Percentiles rank a stretch among this genome's conserved stretches.
These are phyloP conservation scores for Rhododendron simsii DNA, from an alignment of 148 eudicot species.

Conservation along the genomic window DNA sequence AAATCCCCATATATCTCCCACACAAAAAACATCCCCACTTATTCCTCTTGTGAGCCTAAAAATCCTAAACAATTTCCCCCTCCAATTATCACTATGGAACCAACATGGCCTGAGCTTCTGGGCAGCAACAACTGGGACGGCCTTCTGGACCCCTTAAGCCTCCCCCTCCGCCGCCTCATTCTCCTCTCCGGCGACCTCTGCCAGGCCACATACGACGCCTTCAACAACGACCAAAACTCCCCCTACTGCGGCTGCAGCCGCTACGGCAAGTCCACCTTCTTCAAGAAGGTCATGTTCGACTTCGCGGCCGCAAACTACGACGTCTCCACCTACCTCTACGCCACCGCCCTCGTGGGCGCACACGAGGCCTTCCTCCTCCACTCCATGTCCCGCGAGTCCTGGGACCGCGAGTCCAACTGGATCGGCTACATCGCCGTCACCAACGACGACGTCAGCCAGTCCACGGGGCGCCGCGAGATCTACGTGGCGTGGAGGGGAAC, in stretches of 20 bases:
- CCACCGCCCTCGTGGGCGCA: conserved; percentile 16
- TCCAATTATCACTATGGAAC: neutral
- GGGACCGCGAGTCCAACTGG: conserved; percentile 27
- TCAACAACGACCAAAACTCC: conserved; percentile 20
- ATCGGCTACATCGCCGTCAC: conserved; percentile 23
- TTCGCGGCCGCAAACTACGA: conserved; percentile 9
- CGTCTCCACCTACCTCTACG: conserved; percentile 17
- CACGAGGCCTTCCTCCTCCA: conserved; percentile 14
- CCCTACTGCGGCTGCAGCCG: conserved; percentile 19
- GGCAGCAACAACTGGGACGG: conserved; percentile 69
- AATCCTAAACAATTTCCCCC: neutral
- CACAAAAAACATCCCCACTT: neutral
- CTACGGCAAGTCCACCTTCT: conserved; percentile 16
- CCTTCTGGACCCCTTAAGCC: conserved; percentile 59
- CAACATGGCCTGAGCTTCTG: conserved; percentile 44
- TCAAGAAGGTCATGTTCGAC: conserved; percentile 12
- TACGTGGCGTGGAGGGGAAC: conserved; percentile 26
- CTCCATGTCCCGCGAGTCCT: conserved; percentile 9
- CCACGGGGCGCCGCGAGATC: conserved; percentile 16
- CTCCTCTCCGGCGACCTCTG: conserved; percentile 86
- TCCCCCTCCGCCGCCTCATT: conserved; percentile 54
- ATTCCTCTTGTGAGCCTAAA: neutral
- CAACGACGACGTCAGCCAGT: conserved; percentile 8
- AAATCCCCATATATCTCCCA: neutral
- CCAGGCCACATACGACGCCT: conserved; percentile 70